Base-by-base conservation (phyloP, 139 green algal genomes). In the Coccomyxa sp. region DNA sequence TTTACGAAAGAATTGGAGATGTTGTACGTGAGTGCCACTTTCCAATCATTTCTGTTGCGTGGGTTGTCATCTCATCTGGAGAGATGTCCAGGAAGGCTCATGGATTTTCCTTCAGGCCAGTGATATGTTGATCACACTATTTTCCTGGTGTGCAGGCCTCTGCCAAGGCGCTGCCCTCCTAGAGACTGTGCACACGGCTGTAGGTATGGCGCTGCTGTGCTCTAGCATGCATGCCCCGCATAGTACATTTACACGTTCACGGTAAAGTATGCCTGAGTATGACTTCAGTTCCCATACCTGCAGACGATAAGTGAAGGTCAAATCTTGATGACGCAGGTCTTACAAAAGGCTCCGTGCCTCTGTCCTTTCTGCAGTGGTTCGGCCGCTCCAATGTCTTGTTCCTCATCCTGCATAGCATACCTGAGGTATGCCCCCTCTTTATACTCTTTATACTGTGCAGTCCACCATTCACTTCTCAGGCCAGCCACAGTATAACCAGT, bases 331-430 rank as follows among this genome's bases (percentile, higher is more conserved):
- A 3, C 38, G 27, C 87, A 82, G 93, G 91, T 38, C 79, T 96
- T 13, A 93, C 96, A n/a, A 86, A 81, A 30, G 90, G 88, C 80
- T 92, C 84, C 51, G 85, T 90, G 0, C 14, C 87, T 17, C 84
- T 85, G 67, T 81, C 91, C 13, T 83, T 94, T 13, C 87, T 94
- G 86, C 91, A 95, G 83, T 96, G 93, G 93, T 82, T 78, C 14
- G 93, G 92, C 11, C 87, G 91, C 60, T 88, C 85, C 79, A 94
- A 96, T 76, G 89, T 92, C 27, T 84, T 96, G 25, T 95, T 94
- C 79, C 76, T 82, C n/a, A 83, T 96, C 0, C 68, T 94, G 67
- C 58, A 83, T 0, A 79, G 76, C 3, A 89, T 92, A 4, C 84
- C 89, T 27, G 83, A 91, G 85, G 90, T 89, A 25, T 25, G 18